These are phyloP conservation scores for Populus simonii DNA, from an alignment of 345 rosid genomes.

Conservation along the genomic window DNA sequence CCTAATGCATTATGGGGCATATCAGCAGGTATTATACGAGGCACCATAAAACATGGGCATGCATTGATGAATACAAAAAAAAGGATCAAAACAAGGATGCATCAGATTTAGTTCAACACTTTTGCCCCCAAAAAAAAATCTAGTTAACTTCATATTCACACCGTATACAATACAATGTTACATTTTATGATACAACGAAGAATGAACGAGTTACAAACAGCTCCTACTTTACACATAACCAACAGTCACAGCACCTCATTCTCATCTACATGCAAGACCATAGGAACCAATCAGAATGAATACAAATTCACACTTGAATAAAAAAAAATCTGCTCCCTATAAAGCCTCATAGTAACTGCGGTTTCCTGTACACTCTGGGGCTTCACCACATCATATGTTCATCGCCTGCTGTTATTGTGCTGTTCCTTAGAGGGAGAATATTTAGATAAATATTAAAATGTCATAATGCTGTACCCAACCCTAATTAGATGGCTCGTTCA, in stretches of 20 bases:
- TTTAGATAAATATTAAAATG: not conserved
- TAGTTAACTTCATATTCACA: not conserved
- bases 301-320: not conserved
- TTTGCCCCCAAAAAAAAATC: not conserved
- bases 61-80: too few relatives aligned
- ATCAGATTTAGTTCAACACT: too few relatives aligned
- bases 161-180: not conserved
- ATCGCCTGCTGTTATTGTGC: not conserved
- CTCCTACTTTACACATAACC: not conserved
- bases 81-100: too few relatives aligned
- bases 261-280: constrained; percentile 1
- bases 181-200: not conserved
- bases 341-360: not conserved
- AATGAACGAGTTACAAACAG: constrained; percentile 4
- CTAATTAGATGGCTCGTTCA: not conserved
- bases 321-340: not conserved
- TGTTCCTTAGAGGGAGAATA: not conserved
- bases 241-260: not conserved
- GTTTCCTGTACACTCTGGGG: not conserved
- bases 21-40: too few relatives aligned
- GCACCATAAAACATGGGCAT: too few relatives aligned
- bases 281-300: constrained; percentile 1
- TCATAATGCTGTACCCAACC: not conserved
- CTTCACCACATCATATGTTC: not conserved
- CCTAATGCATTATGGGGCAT: too few relatives aligned